These are phyloP conservation scores for Aeschynomene evenia DNA, from an alignment of 306 rosid genomes.

Conservation along the genomic window DNA sequence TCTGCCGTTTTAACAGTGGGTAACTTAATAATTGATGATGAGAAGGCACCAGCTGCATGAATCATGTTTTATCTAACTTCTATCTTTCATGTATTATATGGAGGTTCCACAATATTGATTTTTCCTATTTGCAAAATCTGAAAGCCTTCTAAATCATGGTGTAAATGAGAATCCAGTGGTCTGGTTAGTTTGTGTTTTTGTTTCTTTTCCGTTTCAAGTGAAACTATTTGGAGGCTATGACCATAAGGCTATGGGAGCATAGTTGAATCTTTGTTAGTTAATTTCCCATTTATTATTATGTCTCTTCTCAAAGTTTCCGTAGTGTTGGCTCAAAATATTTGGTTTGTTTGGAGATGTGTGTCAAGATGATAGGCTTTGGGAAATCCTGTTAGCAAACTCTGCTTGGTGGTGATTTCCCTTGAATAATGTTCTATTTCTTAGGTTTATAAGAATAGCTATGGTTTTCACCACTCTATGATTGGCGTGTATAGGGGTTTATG, in stretches of 20 bases:
- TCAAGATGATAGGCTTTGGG: background rate
- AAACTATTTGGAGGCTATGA: background rate
- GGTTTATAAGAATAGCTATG: too few species aligned
- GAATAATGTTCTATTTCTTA: too few species aligned
- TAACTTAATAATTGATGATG: background rate
- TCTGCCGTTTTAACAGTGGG: background rate
- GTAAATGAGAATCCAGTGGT: constrained; percentile 5
- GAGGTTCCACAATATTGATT: background rate
- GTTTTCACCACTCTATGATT: too few species aligned
- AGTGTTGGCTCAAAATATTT: background rate
- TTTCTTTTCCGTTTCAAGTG: background rate
- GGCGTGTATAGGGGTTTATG: too few species aligned
- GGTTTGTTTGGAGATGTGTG: background rate
- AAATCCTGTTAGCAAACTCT: background rate
- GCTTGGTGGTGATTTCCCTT: background rate
- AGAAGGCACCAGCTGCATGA: background rate
- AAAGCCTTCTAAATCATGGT: background rate
- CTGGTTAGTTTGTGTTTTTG: background rate
- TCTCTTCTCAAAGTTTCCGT: background rate
- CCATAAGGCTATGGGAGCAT: background rate
- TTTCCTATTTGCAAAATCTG: background rate
- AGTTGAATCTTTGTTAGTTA: background rate
- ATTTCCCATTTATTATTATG: background rate
- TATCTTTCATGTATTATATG: background rate
- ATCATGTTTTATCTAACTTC: background rate